These are phyloP conservation scores for Erodium trifolium DNA, from an alignment of 441 rosid genomes.

Conservation along the genomic window DNA sequence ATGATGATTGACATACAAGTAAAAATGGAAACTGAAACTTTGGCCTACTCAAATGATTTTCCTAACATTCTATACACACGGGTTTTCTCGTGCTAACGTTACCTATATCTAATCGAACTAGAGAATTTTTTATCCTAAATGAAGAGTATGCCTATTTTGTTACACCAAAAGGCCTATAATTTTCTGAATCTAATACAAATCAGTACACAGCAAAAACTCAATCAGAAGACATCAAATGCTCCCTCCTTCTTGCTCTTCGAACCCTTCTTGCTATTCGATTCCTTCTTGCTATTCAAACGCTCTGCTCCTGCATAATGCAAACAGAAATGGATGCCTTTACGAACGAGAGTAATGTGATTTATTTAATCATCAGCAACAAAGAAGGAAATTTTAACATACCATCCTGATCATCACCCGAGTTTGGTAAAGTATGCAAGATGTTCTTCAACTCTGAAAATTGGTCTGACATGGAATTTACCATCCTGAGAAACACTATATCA, in stretches of 20 bases:
- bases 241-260: slow-evolving; percentile 23
- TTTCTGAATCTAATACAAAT: not conserved
- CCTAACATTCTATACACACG: not conserved
- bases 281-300: slow-evolving; percentile 23
- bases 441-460: slow-evolving; percentile 77
- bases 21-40: not conserved
- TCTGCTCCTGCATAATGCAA: slow-evolving; percentile 48
- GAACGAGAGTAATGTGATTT: not conserved
- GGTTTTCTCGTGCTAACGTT: slow-evolving; percentile 3
- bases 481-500: slow-evolving; percentile 81
- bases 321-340: not conserved
- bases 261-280: slow-evolving; percentile 14
- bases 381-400: slow-evolving; percentile 22
- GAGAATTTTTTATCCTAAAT: not conserved
- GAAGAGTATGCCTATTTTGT: not conserved
- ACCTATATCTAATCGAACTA: slow-evolving; percentile 10
- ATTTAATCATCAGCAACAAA: slow-evolving; percentile 12
- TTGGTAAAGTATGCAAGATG: slow-evolving; percentile 47
- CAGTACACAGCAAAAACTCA: slow-evolving; percentile 18
- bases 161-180: not conserved
- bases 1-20: not conserved
- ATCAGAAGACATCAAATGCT: slow-evolving; percentile 74
- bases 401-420: slow-evolving; percentile 33
- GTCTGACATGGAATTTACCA: slow-evolving; percentile 75
- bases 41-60: not conserved